Percentiles rank a stretch among this genome's conserved stretches.
Evolutionary conservation across 805 yeast species (phyloP).

Genomic region (Torulaspora gathmanii): DNA sequence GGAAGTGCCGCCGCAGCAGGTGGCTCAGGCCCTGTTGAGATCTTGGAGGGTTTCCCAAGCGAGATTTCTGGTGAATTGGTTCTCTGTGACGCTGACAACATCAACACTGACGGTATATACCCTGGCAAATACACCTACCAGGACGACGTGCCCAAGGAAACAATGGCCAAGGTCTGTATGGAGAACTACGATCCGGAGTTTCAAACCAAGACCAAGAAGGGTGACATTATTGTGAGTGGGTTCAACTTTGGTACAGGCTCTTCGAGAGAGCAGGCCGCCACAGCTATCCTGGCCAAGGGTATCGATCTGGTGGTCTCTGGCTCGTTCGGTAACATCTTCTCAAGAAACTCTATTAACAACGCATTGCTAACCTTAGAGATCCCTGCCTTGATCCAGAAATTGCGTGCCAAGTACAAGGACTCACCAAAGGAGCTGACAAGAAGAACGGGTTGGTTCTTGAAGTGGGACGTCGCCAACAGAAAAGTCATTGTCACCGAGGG

Average conservation of each 20-base stretch:
- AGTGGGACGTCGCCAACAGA: conserved; percentile 88
- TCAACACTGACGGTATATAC: conserved; percentile 97
- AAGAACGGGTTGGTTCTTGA: conserved; percentile 90
- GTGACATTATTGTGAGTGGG: conserved; percentile 89
- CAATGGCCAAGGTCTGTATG: conserved; percentile 99
- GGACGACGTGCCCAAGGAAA: conserved; percentile 90
- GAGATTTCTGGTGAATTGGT: conserved; percentile 86
- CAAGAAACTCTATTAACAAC: conserved; percentile 93
- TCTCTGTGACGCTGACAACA: conserved; percentile 92
- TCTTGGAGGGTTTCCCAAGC: conserved; percentile 87
- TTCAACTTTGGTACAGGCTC: conserved; percentile 98
- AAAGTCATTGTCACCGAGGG: conserved; percentile 73
- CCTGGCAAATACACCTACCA: conserved; percentile 99
- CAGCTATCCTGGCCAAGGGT: conserved; percentile 92
- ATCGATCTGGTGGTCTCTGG: conserved; percentile 93
- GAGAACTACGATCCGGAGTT: conserved; percentile 95
- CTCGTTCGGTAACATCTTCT: conserved; percentile 94
- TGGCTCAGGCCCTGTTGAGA: conserved; percentile 53
- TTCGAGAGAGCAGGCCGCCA: conserved; percentile 98
- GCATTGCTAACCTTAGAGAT: conserved; percentile 91
- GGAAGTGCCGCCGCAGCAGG: conserved; percentile 31
- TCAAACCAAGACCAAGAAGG: conserved; percentile 70
- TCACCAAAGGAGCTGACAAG: conserved; percentile 69
- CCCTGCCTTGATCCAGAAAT: conserved; percentile 73
- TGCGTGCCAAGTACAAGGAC: conserved; percentile 62